Evolutionary conservation across 495 filamentous ascomycete genomes (phyloP).

Genomic region (Penicillium maclennaniae): DNA sequence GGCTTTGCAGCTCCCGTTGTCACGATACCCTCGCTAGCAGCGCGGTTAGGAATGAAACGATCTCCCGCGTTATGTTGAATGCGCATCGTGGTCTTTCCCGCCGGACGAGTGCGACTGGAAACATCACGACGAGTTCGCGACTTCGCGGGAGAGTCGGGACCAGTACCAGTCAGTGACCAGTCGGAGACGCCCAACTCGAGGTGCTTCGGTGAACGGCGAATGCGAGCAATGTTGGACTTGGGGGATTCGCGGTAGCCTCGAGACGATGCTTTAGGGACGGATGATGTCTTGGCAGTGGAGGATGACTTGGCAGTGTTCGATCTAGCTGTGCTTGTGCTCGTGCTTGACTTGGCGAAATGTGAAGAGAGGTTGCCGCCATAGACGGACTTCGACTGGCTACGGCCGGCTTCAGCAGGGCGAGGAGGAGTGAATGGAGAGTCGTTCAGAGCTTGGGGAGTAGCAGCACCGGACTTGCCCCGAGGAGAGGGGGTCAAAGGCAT

Average conservation of each 20-base stretch:
- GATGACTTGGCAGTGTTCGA: neutral
- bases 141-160: constrained; percentile 66
- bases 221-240: constrained; percentile 89
- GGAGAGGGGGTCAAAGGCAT: constrained; percentile 94
- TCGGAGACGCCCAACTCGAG: constrained; percentile 93
- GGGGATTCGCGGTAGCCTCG: constrained; percentile 65
- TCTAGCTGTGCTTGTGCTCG: too few relatives aligned
- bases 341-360: constrained; percentile 61
- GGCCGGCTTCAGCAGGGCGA: constrained; percentile 52
- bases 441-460: constrained; percentile 45
- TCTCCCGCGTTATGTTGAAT: constrained; percentile 77
- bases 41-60: constrained; percentile 92
- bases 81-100: constrained; percentile 65
- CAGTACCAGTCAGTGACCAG: constrained; percentile 83
- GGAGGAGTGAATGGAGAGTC: constrained; percentile 70
- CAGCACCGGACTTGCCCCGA: constrained; percentile 49
- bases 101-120: constrained; percentile 57
- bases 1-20: constrained; percentile 80
- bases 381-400: constrained; percentile 58
- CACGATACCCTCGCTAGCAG: constrained; percentile 81
- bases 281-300: constrained; percentile 12
- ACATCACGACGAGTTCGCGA: constrained; percentile 57
- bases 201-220: constrained; percentile 64
- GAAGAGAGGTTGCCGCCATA: constrained; percentile 71
- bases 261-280: constrained; percentile 18